phyloP scores from a whole-genome alignment of 306 rosid genomes.

The Acacia confusa region DNA sequence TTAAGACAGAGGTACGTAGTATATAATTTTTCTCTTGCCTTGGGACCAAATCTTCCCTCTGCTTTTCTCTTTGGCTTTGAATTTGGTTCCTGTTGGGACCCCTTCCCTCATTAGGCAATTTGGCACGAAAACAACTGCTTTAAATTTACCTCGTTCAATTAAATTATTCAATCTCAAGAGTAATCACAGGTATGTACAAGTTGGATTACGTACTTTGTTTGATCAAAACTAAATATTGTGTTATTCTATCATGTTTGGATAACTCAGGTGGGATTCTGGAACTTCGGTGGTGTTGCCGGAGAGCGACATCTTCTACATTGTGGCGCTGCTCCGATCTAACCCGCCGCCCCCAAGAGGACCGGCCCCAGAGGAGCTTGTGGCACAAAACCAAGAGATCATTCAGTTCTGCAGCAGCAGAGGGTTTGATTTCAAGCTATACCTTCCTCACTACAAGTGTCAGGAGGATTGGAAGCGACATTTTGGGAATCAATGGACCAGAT shows the following conservation, averaged over 20 bases:
- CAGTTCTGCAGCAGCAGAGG: slow-evolving; percentile 46
- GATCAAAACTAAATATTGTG: background rate
- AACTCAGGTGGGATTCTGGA: slow-evolving; percentile 83
- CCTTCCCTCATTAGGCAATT: slow-evolving; percentile 18
- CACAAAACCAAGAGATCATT: slow-evolving; percentile 67
- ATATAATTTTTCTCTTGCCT: background rate
- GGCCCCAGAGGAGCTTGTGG: slow-evolving; percentile 47
- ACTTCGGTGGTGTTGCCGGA: slow-evolving; percentile 76
- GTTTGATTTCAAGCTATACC: slow-evolving; percentile 75
- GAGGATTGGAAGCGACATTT: slow-evolving; percentile 82
- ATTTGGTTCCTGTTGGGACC: slow-evolving; percentile 33
- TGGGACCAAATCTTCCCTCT: slow-evolving; percentile 37
- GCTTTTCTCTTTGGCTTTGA: slow-evolving; percentile 25
- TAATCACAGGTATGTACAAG: background rate
- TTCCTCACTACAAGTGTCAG: slow-evolving; percentile 73
- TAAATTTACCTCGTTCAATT: slow-evolving; percentile 27
- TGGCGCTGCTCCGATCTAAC: slow-evolving; percentile 75
- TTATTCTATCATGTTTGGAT: background rate
- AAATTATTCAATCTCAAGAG: background rate
- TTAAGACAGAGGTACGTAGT: too few species aligned
- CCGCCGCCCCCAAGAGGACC: slow-evolving; percentile 62
- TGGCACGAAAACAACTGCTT: slow-evolving; percentile 28
- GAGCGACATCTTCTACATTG: slow-evolving; percentile 80
- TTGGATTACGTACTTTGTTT: background rate
- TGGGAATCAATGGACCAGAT: slow-evolving; percentile 71